phyloP scores from a whole-genome alignment of 345 rosid species.

The Ricinus communis region DNA sequence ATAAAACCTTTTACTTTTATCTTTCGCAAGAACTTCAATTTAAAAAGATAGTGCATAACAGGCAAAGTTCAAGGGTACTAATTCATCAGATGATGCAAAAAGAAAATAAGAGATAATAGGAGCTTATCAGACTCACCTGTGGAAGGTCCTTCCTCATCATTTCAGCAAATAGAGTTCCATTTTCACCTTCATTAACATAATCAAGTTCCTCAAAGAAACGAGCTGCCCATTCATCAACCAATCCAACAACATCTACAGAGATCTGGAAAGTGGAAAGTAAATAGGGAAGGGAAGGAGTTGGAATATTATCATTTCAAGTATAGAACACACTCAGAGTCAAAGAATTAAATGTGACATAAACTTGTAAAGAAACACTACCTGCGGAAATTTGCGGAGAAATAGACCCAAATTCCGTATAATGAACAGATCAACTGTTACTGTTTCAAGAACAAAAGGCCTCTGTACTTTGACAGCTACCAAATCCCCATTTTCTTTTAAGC shows the following conservation, averaged over 20 bases:
- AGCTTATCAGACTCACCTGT: constrained; percentile 54
- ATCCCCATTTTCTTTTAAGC: constrained; percentile 86
- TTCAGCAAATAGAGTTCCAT: constrained; percentile 86
- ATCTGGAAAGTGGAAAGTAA: constrained; percentile 41
- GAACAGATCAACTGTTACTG: constrained; percentile 86
- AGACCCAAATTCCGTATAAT: constrained; percentile 83
- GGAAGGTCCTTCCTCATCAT: constrained; percentile 98
- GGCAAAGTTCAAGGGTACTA: neutral
- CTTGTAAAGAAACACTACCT: constrained; percentile 46
- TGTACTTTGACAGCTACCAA: constrained; percentile 94
- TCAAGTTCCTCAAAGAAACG: constrained; percentile 98
- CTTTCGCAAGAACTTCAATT: neutral
- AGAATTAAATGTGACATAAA: constrained; percentile 6
- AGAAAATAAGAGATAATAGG: neutral
- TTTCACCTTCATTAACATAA: constrained; percentile 92
- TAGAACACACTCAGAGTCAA: neutral
- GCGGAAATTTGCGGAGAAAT: constrained; percentile 84
- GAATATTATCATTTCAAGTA: constrained; percentile 3
- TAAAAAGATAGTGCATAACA: neutral
- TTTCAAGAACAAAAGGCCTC: constrained; percentile 96
- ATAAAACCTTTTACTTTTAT: neutral
- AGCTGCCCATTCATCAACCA: constrained; percentile 99
- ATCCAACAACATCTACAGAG: constrained; percentile 87
- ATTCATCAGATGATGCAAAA: neutral
- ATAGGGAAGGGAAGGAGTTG: neutral